Conservation (phyloP, 345 rosid species). For the Zanthoxylum bungeanum region DNA sequence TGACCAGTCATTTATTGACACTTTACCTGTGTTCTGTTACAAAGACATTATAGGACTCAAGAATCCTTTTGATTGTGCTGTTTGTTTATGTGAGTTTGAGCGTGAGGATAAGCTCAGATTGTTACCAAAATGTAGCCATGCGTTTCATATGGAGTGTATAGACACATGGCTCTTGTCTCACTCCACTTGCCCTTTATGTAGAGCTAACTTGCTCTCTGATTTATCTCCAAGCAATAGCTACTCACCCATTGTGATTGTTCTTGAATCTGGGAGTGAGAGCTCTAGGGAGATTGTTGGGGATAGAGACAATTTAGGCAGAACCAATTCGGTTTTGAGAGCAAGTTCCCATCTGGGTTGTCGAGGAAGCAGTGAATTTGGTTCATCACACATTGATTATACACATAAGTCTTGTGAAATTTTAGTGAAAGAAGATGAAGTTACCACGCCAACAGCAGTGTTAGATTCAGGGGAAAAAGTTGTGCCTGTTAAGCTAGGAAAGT, state of each 20-base stretch:
- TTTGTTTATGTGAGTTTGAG: constrained; percentile 95
- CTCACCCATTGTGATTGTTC: constrained; percentile 71
- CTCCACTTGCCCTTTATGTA: constrained; percentile 97
- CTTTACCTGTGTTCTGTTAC: constrained; percentile 87
- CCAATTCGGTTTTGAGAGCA: constrained; percentile 35
- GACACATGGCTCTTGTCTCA: constrained; percentile 99
- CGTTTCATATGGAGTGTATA: constrained; percentile 96
- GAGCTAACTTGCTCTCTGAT: constrained; percentile 73
- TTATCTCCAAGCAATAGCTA: constrained; percentile 42
- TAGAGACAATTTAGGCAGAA: constrained; percentile 41
- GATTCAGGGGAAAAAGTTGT: constrained; percentile 66
- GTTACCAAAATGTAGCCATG: constrained; percentile 97
- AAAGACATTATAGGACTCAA: constrained; percentile 73
- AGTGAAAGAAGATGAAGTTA: constrained; percentile 27
- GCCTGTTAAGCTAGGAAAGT: constrained; percentile 87
- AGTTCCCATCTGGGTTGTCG: constrained; percentile 40
- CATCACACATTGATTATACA: constrained; percentile 35
- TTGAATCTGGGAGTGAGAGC: constrained; percentile 89
- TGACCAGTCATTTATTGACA: constrained; percentile 93
- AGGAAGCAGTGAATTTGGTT: constrained; percentile 41
- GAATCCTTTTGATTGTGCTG: constrained; percentile 93
- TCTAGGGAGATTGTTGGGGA: constrained; percentile 62
- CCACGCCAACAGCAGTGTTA: constrained; percentile 12
- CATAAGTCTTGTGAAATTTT: constrained; percentile 35
- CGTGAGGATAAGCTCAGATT: constrained; percentile 86